phyloP scores from a whole-genome alignment of 331 rosid genomes.

The Erythrophleum ivorense region DNA sequence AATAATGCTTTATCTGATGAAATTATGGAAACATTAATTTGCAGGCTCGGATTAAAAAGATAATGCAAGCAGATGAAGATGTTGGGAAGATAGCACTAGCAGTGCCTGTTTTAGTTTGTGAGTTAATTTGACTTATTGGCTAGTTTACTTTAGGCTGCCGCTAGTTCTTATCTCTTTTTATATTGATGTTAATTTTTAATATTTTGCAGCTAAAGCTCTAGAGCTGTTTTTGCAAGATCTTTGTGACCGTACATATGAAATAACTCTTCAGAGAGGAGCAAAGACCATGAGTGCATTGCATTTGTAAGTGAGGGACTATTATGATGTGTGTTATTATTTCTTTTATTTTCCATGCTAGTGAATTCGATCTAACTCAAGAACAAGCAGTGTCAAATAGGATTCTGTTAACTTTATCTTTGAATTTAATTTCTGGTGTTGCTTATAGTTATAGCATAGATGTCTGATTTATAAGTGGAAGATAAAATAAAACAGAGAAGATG shows the following conservation, averaged over 20 bases:
- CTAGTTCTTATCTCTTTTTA: conserved; percentile 20
- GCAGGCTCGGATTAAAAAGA: conserved; percentile 98
- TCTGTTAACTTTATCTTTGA: conserved; percentile 8
- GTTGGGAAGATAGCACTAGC: conserved; percentile 98
- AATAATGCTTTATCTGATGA: conserved; percentile 15
- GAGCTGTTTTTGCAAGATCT: conserved; percentile 97
- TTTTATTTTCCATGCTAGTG: neutral
- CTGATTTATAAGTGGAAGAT: neutral
- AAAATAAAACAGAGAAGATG: neutral
- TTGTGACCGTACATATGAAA: conserved; percentile 91
- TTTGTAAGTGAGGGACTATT: conserved; percentile 67
- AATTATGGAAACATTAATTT: conserved; percentile 20
- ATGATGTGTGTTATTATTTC: conserved; percentile 6
- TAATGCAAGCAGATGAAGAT: conserved; percentile 99
- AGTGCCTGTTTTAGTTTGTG: conserved; percentile 99
- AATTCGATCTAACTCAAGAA: conserved; percentile 24
- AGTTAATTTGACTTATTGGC: conserved; percentile 48
- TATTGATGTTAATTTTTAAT: conserved; percentile 40
- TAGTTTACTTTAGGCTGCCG: conserved; percentile 15
- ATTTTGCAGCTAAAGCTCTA: conserved; percentile 84
- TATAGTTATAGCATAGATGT: conserved; percentile 3
- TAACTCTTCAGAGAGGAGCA: conserved; percentile 96
- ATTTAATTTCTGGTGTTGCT: neutral
- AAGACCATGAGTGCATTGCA: conserved; percentile 95
- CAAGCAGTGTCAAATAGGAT: neutral